Evolutionary conservation across 257 asterid species (phyloP).

Genomic region (Knoxia roxburghii): DNA sequence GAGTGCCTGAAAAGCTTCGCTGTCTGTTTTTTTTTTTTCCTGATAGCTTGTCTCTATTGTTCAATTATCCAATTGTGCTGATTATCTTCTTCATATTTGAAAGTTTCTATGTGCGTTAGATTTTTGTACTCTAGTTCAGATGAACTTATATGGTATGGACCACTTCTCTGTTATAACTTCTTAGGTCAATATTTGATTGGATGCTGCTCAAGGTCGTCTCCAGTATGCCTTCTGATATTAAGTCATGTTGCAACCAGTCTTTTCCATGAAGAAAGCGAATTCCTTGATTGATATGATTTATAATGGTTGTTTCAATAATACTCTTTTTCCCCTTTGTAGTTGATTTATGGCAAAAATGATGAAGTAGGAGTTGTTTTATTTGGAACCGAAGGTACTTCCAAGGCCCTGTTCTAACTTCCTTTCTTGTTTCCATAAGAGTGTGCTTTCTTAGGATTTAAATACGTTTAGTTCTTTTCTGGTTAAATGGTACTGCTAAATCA

Average conservation of each 20-base stretch:
- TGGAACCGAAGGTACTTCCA: conserved; percentile 70
- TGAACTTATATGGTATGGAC: not conserved
- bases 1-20: no score
- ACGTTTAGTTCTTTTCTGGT: not conserved
- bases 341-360: conserved; percentile 60
- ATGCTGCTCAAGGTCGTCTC: conserved; percentile 80
- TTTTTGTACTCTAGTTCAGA: not conserved
- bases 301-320: conserved; percentile 6
- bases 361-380: conserved; percentile 81
- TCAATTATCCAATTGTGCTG: no score
- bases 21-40: no score
- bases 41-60: no score
- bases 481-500: not conserved
- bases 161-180: not conserved
- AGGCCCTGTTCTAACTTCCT: not conserved
- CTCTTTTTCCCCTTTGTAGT: conserved; percentile 42
- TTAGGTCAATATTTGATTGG: conserved; percentile 79
- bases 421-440: not conserved
- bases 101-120: not conserved
- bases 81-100: no score
- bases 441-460: not conserved
- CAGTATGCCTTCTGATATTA: conserved; percentile 31
- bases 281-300: not conserved
- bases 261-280: not conserved
- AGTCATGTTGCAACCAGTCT: not conserved